Evolutionary conservation across 2,329 filamentous ascomycete species (phyloP).

Genomic region (Esteya vermicola): DNA sequence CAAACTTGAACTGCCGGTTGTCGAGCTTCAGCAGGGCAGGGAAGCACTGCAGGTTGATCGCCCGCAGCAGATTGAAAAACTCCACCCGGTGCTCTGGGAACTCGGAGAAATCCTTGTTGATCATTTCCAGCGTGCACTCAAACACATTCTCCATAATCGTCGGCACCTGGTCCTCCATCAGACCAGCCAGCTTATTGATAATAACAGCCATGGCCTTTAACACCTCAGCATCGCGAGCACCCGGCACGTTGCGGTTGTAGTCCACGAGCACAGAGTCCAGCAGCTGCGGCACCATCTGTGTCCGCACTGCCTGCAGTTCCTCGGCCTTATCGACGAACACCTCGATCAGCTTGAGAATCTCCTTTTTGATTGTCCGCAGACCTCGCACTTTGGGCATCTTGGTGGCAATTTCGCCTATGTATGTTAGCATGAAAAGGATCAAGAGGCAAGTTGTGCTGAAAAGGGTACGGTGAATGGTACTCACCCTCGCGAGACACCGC

Average conservation of each 20-base stretch:
- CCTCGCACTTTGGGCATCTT: constrained; percentile 96
- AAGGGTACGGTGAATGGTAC: constrained; percentile 12
- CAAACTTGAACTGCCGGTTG: constrained; percentile 95
- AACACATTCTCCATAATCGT: constrained; percentile 98
- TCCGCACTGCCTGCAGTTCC: constrained; percentile 82
- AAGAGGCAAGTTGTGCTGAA: background rate
- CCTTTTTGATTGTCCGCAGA: constrained; percentile 95
- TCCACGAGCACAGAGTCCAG: constrained; percentile 88
- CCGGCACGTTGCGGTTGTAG: constrained; percentile 93
- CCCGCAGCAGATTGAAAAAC: constrained; percentile 92
- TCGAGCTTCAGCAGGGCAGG: constrained; percentile 85
- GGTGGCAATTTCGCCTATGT: constrained; percentile 70
- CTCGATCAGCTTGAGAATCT: constrained; percentile 95
- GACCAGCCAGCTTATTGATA: constrained; percentile 80
- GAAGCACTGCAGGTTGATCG: constrained; percentile 97
- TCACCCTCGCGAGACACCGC: constrained; percentile 73
- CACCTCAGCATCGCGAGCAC: constrained; percentile 91
- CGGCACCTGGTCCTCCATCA: constrained; percentile 98
- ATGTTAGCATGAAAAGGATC: background rate
- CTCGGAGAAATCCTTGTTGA: constrained; percentile 99
- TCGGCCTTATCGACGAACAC: constrained; percentile 97
- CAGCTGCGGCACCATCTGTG: constrained; percentile 89
- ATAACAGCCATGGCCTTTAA: constrained; percentile 96
- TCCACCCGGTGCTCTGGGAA: constrained; percentile 98
- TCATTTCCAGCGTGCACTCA: constrained; percentile 97